Evolutionary conservation across 805 yeast species (phyloP), one percentile per base, ranked within the genome.

Genomic region (Teunomyces stri): DNA sequence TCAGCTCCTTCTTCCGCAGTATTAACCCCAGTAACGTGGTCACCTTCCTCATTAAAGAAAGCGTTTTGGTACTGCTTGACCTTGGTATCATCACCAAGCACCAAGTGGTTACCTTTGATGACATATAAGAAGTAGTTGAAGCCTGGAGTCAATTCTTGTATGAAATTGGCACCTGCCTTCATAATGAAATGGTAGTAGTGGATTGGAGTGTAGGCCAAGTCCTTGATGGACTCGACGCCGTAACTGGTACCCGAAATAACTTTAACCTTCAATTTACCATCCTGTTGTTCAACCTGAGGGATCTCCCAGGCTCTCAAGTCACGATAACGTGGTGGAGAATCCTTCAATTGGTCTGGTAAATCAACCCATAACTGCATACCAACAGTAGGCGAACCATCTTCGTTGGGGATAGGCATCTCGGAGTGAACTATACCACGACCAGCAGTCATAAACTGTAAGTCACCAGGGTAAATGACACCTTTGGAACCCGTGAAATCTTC

Each of bases 361-460:
- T 88, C 95, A 31, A 88, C 94, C 96, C 96, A 89, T 45, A 89
- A 70, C 65, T 89, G 97, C 72, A 89, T 70, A 50, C 96, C 96
- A 46, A 72, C 75, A 27, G 68, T 66, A 16, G 70, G 68, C 16
- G 78, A 66, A 0, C 84, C 80, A 16, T 50, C 53, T 16, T 70
- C 72, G 51, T 69, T 66, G 33, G 74, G 70, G 30, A 83, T 83
- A 6, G 96, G 96, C 81, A 89, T 89, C 61, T 89, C 96, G 2
- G 89, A 79, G 64, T 89, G 96, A 46, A 87, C 87, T 31, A 89
- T 81, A 43, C 95, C 97, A 56, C 78, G 79, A 50, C 96, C 96
- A 4, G 96, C 96, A 22, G 96, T 89, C 96, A 89, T 89, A 65
- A 89, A 89, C 65, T 89, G 97, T 54, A 90, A 71, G 62, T 89